A percentile compares a stretch with the other conserved stretches of the same genome.
phyloP scores from a whole-genome alignment of 495 filamentous ascomycete species.

The Penicillium robsamsonii region DNA sequence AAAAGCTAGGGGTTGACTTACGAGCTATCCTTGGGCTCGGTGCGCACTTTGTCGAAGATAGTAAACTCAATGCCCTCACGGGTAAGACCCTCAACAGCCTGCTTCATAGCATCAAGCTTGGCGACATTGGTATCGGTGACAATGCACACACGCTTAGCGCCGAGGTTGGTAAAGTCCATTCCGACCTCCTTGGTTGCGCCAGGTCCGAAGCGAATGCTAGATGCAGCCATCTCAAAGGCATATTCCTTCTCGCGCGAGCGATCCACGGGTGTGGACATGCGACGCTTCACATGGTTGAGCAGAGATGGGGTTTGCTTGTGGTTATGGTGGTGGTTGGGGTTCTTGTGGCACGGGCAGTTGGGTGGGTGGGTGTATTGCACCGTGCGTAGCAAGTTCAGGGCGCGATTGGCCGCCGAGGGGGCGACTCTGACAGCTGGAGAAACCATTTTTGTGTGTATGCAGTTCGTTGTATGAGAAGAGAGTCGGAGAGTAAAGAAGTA shows the following conservation, averaged over 20 bases:
- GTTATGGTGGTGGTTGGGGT: constrained; percentile 71
- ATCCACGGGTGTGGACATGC: constrained; percentile 73
- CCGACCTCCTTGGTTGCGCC: constrained; percentile 97
- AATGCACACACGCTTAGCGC: constrained; percentile 78
- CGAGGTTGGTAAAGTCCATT: constrained; percentile 95
- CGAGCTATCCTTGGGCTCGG: constrained; percentile 94
- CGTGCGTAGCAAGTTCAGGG: constrained; percentile 79
- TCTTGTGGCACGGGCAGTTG: constrained; percentile 88
- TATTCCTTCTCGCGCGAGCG: constrained; percentile 81
- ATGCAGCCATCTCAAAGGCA: constrained; percentile 96
- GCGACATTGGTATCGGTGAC: constrained; percentile 82
- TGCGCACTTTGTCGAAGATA: constrained; percentile 71
- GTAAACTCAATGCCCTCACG: constrained; percentile 75
- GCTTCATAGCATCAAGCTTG: constrained; percentile 79
- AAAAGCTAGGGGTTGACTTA: constrained; percentile 39
- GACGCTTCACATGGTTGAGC: constrained; percentile 55
- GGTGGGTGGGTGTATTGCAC: constrained; percentile 89
- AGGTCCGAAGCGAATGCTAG: constrained; percentile 87
- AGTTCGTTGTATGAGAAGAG: constrained; percentile 8
- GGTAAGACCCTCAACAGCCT: constrained; percentile 72
- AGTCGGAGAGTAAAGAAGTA: constrained; percentile 13
- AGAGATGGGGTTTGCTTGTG: constrained; percentile 47
- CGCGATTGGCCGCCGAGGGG: constrained; percentile 68
- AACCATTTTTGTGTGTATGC: constrained; percentile 37
- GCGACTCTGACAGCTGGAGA: constrained; percentile 57